Evolutionary conservation across 352 stramenopile species (phyloP), one percentile per base, ranked within the genome.

Genomic region (Globisporangium radiosum): DNA sequence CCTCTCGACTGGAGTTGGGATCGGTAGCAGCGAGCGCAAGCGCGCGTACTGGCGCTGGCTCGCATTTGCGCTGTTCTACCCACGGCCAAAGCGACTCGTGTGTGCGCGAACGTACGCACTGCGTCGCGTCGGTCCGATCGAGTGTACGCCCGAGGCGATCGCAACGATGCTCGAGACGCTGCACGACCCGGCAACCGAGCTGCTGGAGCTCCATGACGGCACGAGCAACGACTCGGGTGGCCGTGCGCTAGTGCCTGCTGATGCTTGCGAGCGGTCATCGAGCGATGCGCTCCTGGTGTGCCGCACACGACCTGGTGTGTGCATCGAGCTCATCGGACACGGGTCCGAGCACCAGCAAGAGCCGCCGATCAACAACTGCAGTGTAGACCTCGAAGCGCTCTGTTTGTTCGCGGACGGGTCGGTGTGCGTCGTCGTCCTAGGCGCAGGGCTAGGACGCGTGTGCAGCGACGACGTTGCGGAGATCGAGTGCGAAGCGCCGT

Each of bases 21-120:
- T 25, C 8, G 19, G 43, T 25, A 51, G 54, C 25, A n/a, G 13
- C 10, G 42, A 58, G 42, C 19, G 38, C 10, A 39, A 43, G 8
- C 43, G 13, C 38, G 54, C 47, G 54, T 58, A 42, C 42, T 58
- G 54, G 54, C 42, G 14, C 8, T 58, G 54, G 54, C 54, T 58
- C 8, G 42, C 42, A 13, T 58, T 58, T 11, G 54, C 40, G 9
- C 54, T 58, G 4, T 51, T 58, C 25, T 52, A 49, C 4, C 42
- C 42, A 3, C 54, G 54, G 6, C 42, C 8, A 5, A 58, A 42
- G 42, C 42, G 54, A 11, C 51, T 51, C n/a, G 13, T 42, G 14
- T 5, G 54, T 14, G 17, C 4, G 1, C 25, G 7, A 4, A 15
- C 43, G 43, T 17, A 9, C 42, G 36, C 7, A 38, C 6, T 58